These are phyloP conservation scores for Trichosporon coremiiforme DNA, from an alignment of 1,284 basidiomycete genomes.

Conservation along the genomic window DNA sequence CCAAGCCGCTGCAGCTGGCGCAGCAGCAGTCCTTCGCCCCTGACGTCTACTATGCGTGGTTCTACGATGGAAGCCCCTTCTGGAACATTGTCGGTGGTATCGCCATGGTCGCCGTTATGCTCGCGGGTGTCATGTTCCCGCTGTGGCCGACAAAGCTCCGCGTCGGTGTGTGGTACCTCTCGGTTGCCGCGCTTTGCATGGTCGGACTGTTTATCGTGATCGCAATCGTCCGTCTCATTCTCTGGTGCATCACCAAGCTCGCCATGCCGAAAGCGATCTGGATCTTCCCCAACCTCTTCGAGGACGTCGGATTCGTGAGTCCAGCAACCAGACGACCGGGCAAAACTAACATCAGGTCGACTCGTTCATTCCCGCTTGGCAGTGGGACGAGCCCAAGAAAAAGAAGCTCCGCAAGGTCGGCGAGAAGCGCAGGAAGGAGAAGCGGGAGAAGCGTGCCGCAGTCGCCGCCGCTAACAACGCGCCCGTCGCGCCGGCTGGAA, in stretches of 20 bases:
- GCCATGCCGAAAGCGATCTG: constrained; percentile 89
- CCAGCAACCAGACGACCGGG: not conserved
- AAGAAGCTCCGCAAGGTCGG: constrained; percentile 63
- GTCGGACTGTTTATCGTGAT: constrained; percentile 89
- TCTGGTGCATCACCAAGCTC: constrained; percentile 90
- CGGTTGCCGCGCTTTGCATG: constrained; percentile 81
- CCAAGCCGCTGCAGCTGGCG: constrained; percentile 78
- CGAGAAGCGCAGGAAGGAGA: constrained; percentile 32
- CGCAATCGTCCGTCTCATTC: constrained; percentile 87
- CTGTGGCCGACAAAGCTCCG: constrained; percentile 92
- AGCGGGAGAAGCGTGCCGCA: constrained; percentile 26
- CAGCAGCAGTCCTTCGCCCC: constrained; percentile 75
- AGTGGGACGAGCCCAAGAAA: constrained; percentile 94
- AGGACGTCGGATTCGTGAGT: constrained; percentile 97
- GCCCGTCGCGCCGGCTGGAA: constrained; percentile 9
- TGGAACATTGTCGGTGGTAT: constrained; percentile 89
- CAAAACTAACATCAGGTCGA: constrained; percentile 68
- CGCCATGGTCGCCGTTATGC: constrained; percentile 89
- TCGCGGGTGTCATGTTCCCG: constrained; percentile 98
- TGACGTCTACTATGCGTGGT: constrained; percentile 87
- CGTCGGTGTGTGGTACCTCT: constrained; percentile 96
- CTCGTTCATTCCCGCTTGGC: constrained; percentile 96
- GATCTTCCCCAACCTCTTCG: constrained; percentile 98
- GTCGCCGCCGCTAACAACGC: constrained; percentile 10
- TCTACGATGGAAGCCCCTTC: constrained; percentile 92